These are phyloP conservation scores for Rhynchosporium graminicola DNA, from an alignment of 2,329 filamentous ascomycete species.

Conservation along the genomic window DNA sequence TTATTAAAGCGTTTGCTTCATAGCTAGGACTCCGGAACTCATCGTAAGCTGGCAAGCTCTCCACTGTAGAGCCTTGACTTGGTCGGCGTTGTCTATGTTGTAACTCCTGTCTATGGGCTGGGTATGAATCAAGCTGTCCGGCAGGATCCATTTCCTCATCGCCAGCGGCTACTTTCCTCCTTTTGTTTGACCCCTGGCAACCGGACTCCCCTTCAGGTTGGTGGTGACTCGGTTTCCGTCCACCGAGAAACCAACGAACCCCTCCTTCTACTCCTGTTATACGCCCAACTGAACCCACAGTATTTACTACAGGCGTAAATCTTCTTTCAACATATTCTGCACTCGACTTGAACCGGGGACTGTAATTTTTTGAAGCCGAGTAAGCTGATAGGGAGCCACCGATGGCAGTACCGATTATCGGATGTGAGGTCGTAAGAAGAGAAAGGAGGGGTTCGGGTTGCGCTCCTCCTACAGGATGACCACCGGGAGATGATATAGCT, in stretches of 20 bases:
- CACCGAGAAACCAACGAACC: constrained; percentile 78
- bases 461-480: constrained; percentile 32
- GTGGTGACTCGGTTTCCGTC: constrained; percentile 42
- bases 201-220: constrained; percentile 48
- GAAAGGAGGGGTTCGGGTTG: constrained; percentile 79
- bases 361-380: constrained; percentile 84
- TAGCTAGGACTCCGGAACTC: constrained; percentile 75
- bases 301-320: constrained; percentile 82
- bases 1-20: constrained; percentile 54
- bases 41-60: constrained; percentile 82
- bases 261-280: constrained; percentile 87
- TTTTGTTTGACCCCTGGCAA: constrained; percentile 53
- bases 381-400: constrained; percentile 85
- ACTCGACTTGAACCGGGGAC: constrained; percentile 82
- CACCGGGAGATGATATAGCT: constrained; percentile 42
- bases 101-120: constrained; percentile 33
- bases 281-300: constrained; percentile 79
- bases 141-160: constrained; percentile 39
- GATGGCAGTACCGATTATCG: constrained; percentile 81
- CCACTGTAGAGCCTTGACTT: constrained; percentile 52
- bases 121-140: constrained; percentile 39
- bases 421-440: constrained; percentile 84
- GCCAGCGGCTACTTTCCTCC: constrained; percentile 56
- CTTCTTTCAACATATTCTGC: constrained; percentile 90
- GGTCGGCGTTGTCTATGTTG: constrained; percentile 36